Base-by-base conservation (phyloP, 2,329 filamentous ascomycete species). In the Trichoderma sp. region DNA sequence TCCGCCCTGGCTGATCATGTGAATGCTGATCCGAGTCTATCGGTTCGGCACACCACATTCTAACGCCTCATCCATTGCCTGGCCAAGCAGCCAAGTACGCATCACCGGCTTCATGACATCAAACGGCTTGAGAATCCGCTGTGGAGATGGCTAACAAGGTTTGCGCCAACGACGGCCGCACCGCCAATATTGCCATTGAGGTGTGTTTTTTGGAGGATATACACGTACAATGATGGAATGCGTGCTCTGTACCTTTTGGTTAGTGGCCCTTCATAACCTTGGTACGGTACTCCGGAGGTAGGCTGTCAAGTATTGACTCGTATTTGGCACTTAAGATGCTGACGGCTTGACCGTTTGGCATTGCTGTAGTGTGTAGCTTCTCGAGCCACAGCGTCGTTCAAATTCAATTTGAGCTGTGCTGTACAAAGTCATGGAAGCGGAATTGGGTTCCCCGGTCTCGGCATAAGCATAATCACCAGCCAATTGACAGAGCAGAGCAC, bases 101-200 rank as follows among this genome's bases (percentile, higher is more conserved):
- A 60, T 60, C 31, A 38, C 65, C 53, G 24, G 67, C 31, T n/a
- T 56, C 53, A 76, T 76, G 75, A 76, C 75, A 76, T 50, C 45
- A 50, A 64, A 53, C 2, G 64, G 12, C 41, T 59, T 3, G n/a
- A 29, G 31, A 35, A 71, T 21, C 65, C 65, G 64, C 64, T 75
- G 73, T 35, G 65, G 67, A 65, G 35, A 4, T 6, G 38, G 21
- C 31, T 14, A 50, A 45, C 59, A 75, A 75, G 73, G 73, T 75
- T 75, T 75, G 24, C 66, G 73, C 62, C 60, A 64, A 7, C 18
- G 38, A 41, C 38, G 60, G 18, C 60, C 60, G 59, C 59, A 63
- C 59, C 27, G 33, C 45, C 45, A 67, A 53, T 9, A 24, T 31
- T 27, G 18, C 41, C 29, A n/a, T 45, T 33, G 27, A 53, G 29